Conservation (phyloP, 495 filamentous ascomycete species). For the Xylona heveae region DNA sequence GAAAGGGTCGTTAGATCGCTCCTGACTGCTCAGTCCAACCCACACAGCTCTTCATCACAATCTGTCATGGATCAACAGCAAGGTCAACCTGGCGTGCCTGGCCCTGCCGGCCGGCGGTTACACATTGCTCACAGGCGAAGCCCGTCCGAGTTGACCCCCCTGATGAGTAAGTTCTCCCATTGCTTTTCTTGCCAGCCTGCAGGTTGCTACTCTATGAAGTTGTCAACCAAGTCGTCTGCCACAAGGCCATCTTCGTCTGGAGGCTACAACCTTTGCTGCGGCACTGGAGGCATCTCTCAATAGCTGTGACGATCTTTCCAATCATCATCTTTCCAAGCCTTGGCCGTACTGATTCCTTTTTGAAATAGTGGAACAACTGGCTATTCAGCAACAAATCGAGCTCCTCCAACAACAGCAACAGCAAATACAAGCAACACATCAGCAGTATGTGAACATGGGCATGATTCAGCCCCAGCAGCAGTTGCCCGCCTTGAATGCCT, state of each 20-base stretch:
- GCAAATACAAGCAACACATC: conserved; percentile 86
- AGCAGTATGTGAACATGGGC: conserved; percentile 94
- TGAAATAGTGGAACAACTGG: conserved; percentile 78
- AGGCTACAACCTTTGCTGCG: conserved; percentile 3
- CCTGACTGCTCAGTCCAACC: conserved; percentile 1
- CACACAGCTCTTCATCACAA: background rate
- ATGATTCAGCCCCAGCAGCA: conserved; percentile 70
- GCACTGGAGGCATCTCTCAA: conserved; percentile 13
- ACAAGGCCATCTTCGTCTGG: no score
- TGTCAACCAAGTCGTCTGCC: no score
- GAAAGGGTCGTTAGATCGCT: background rate
- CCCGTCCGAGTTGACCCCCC: conserved; percentile 89
- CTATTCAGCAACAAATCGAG: conserved; percentile 97
- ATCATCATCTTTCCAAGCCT: background rate
- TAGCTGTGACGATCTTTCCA: background rate
- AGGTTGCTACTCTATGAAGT: no score
- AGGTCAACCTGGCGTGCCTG: conserved; percentile 51
- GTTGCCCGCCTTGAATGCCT: conserved; percentile 40
- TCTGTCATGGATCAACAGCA: conserved; percentile 66
- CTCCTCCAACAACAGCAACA: conserved; percentile 95
- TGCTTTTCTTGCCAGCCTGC: no score
- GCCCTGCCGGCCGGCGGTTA: conserved; percentile 71
- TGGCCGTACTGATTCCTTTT: conserved; percentile 5
- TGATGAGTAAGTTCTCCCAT: conserved; percentile 97
- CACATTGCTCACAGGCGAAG: conserved; percentile 96